These are phyloP conservation scores for Apium graveolens DNA, from an alignment of 129 eudicot genomes.

Conservation along the genomic window DNA sequence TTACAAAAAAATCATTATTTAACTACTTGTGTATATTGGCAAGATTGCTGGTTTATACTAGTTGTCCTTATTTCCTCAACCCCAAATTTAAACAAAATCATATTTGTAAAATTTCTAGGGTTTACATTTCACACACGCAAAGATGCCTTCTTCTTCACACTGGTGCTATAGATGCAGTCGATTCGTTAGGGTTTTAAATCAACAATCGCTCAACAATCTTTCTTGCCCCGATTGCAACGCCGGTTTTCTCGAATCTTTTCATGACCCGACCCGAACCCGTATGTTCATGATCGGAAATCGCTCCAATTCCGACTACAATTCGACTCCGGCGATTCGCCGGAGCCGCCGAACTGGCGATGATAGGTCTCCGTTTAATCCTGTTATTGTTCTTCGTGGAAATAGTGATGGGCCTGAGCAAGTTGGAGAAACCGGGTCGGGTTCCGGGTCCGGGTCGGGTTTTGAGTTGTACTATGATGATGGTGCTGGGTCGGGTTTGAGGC, in stretches of 20 bases:
- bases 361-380: conserved; percentile 68
- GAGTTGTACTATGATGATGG: conserved; percentile 87
- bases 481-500: conserved; percentile 71
- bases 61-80: no score
- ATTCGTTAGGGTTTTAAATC: conserved; percentile 33
- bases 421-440: conserved; percentile 24
- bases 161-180: conserved; percentile 88
- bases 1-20: no score
- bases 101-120: not conserved
- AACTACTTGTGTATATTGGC: no score
- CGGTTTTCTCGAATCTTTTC: conserved; percentile 54
- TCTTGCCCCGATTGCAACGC: conserved; percentile 73
- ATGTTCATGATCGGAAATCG: not conserved
- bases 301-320: conserved; percentile 22
- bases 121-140: not conserved
- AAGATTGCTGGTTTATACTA: no score
- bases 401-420: conserved; percentile 18
- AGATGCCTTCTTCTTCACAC: conserved; percentile 45
- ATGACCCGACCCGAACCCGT: conserved; percentile 33
- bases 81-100: no score
- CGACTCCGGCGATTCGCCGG: conserved; percentile 47
- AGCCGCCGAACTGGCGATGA: conserved; percentile 40
- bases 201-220: conserved; percentile 24
- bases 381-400: conserved; percentile 66
- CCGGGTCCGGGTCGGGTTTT: conserved; percentile 29